These are phyloP conservation scores for Simplicillium aogashimaense DNA, from an alignment of 2,329 filamentous ascomycete species.

Conservation along the genomic window DNA sequence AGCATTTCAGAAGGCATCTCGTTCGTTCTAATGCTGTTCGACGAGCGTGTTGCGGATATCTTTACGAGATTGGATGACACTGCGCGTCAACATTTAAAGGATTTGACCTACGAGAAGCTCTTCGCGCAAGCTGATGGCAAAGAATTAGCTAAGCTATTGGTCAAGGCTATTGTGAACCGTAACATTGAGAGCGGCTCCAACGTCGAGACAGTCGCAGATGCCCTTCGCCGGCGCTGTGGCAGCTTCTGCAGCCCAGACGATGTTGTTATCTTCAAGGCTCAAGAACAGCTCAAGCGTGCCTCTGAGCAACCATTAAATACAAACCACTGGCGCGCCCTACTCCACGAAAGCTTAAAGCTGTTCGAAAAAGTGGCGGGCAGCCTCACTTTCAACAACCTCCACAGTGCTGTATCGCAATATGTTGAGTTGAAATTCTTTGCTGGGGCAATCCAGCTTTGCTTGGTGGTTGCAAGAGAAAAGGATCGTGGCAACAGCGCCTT, in stretches of 20 bases:
- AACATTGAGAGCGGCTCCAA: constrained; percentile 97
- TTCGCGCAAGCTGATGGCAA: constrained; percentile 74
- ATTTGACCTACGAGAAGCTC: constrained; percentile 78
- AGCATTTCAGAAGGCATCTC: constrained; percentile 95
- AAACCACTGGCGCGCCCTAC: constrained; percentile 64
- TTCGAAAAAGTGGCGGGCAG: constrained; percentile 84
- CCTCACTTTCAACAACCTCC: constrained; percentile 70
- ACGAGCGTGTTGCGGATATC: constrained; percentile 86
- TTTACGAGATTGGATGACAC: constrained; percentile 63
- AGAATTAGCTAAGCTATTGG: constrained; percentile 84
- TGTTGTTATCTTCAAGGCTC: constrained; percentile 96
- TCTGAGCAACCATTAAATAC: constrained; percentile 67
- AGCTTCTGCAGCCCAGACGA: constrained; percentile 97
- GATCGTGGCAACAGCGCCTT: constrained; percentile 82
- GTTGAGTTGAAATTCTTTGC: constrained; percentile 80
- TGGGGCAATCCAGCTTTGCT: constrained; percentile 78
- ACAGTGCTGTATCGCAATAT: constrained; percentile 70
- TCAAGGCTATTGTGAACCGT: constrained; percentile 95
- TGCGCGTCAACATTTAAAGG: constrained; percentile 57
- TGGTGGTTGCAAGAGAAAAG: constrained; percentile 72
- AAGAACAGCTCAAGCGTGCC: constrained; percentile 86
- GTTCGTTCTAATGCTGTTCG: constrained; percentile 89
- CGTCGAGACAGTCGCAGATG: constrained; percentile 93
- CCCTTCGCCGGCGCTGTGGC: constrained; percentile 82
- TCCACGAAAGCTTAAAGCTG: constrained; percentile 81